These are phyloP conservation scores for Neofusicoccum ribis DNA, from an alignment of 2,329 filamentous ascomycete species.

Conservation along the genomic window DNA sequence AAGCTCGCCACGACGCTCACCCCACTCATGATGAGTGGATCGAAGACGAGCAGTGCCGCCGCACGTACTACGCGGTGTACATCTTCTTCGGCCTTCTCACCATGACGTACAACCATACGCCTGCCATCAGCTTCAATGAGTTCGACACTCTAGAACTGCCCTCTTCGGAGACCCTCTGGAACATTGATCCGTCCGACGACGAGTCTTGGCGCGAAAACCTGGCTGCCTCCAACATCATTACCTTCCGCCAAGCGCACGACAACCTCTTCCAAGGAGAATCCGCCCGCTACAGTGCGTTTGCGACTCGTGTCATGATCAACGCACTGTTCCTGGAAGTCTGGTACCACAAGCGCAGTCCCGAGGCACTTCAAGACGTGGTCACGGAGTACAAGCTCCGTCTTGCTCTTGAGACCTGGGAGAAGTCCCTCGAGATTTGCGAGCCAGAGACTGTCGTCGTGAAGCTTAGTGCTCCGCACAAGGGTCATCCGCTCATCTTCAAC, in stretches of 20 bases:
- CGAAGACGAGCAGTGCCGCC: slow-evolving; percentile 91
- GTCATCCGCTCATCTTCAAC: slow-evolving; percentile 96
- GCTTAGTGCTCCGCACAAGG: slow-evolving; percentile 90
- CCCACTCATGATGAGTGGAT: slow-evolving; percentile 90
- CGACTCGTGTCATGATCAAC: slow-evolving; percentile 97
- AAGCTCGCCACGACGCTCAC: slow-evolving; percentile 74
- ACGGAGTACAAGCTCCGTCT: slow-evolving; percentile 97
- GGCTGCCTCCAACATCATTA: slow-evolving; percentile 69
- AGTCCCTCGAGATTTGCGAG: slow-evolving; percentile 89
- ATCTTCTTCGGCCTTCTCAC: slow-evolving; percentile 97
- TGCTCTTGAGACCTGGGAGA: slow-evolving; percentile 98
- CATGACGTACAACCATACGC: slow-evolving; percentile 95
- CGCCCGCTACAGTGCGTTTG: slow-evolving; percentile 92
- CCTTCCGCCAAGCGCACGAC: slow-evolving; percentile 92
- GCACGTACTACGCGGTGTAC: slow-evolving; percentile 97
- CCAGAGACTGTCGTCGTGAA: slow-evolving; percentile 85
- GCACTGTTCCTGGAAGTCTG: slow-evolving; percentile 97
- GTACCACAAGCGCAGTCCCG: slow-evolving; percentile 98
- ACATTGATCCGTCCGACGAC: slow-evolving; percentile 76
- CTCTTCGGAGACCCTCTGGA: slow-evolving; percentile 93
- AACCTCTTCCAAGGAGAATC: slow-evolving; percentile 92
- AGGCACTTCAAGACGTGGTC: slow-evolving; percentile 93
- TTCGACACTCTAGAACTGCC: slow-evolving; percentile 92
- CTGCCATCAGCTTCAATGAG: slow-evolving; percentile 96
- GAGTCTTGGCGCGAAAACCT: slow-evolving; percentile 81